Evolutionary conservation across 129 eudicot species (phyloP).

Genomic region (Chrysanthemum seticuspe): DNA sequence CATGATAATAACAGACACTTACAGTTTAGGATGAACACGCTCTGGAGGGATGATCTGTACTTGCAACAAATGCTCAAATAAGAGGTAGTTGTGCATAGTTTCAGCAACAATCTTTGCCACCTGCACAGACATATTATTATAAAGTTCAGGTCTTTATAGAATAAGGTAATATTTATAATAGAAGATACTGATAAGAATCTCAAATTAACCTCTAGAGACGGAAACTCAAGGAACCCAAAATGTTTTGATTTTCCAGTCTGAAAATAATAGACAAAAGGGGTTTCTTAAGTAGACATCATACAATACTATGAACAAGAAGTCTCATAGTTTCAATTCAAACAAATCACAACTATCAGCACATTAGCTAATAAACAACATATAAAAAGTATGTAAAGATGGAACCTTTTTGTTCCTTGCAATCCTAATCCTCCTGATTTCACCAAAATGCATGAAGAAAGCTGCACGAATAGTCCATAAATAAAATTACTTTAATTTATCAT

Average conservation of each 20-base stretch:
- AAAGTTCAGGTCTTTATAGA: not conserved
- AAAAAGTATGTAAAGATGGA: too few species aligned
- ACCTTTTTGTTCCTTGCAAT: constrained; percentile 86
- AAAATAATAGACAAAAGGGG: not conserved
- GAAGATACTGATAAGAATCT: not conserved
- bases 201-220: constrained; percentile 74
- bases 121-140: not conserved
- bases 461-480: constrained; percentile 17
- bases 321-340: too few species aligned
- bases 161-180: not conserved
- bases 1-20: too few species aligned
- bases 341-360: too few species aligned
- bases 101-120: too few species aligned
- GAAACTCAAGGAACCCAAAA: constrained; percentile 89
- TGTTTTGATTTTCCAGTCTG: constrained; percentile 97
- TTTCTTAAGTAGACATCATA: not conserved
- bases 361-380: too few species aligned
- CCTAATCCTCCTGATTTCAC: constrained; percentile 66
- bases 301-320: not conserved
- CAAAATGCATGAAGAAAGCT: constrained; percentile 89
- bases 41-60: too few species aligned
- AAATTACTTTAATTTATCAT: too few species aligned
- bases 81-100: too few species aligned
- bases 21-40: too few species aligned
- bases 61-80: too few species aligned